Evolutionary conservation across 148 eudicot genomes (phyloP), one percentile per base, ranked within the genome.

Genomic region (Euryodendron excelsum): DNA sequence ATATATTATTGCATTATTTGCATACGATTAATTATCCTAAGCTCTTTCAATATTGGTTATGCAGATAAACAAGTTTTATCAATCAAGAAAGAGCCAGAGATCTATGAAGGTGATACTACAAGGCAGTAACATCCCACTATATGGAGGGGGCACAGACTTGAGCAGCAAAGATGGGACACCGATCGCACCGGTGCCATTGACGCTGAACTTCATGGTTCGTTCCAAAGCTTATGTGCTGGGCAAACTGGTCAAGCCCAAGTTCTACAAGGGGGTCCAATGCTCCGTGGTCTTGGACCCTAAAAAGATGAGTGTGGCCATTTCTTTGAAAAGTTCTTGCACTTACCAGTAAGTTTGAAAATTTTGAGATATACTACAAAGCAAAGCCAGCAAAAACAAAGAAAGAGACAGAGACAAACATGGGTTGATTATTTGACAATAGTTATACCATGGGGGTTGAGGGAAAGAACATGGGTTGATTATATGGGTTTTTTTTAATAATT

Each of bases 171-270:
- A 82, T 1, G 91, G 85, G 28, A 74, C 83, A 36, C 83, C 87
- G 5, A 79, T 70, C 0, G 56, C 73, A 18, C 91, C 93, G 3
- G 92, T 92, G 28, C 88, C 93, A 3, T 50, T 94, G 59, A 77
- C 73, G 64, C 75, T 94, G 63, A 82, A 74, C 69, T 89, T 92
- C 80, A 79, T 72, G 83, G 86, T 94, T 67, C 82, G 91, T 55
- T 90, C 92, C 15, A 81, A 88, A 75, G 98, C 95, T 1, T 89
- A 92, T n/a, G 97, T 92, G 5, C 74, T 94, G 75, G 98, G 98
- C 23, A 84, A 79, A 65, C 55, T 92, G 83, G 97, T 94, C 21
- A 94, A 92, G 84, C 93, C 98, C 69, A 94, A 88, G 79, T 94
- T 94, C 80, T 70, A 82, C 74, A 94, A 76, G 68, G 67, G 58